These are phyloP conservation scores for Tuber borchii DNA, from an alignment of 495 filamentous ascomycete species.

Conservation along the genomic window DNA sequence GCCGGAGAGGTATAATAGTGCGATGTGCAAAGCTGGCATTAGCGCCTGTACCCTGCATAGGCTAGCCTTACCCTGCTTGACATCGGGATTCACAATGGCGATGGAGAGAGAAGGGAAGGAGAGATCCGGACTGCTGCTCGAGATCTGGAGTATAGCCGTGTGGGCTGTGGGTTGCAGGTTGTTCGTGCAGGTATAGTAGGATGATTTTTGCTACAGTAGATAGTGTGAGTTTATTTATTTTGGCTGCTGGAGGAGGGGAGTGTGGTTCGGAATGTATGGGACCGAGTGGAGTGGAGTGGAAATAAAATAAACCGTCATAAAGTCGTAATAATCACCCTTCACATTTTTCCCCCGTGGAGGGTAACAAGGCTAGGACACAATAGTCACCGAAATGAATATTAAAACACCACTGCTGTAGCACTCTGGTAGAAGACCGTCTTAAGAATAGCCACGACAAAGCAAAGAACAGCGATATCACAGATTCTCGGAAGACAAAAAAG, in stretches of 20 bases:
- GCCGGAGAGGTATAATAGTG: too few relatives aligned
- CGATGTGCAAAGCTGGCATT: too few relatives aligned
- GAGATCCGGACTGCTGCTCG: neutral
- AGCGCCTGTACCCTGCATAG: too few relatives aligned
- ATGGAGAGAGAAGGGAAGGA: neutral
- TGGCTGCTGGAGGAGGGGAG: neutral
- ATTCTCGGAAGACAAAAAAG: neutral
- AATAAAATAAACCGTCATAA: neutral
- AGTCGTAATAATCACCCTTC: slow-evolving; percentile 1
- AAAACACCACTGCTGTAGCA: neutral
- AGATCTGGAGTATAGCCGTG: neutral
- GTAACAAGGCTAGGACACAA: neutral
- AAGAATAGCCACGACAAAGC: neutral
- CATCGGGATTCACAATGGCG: neutral
- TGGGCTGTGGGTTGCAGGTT: neutral
- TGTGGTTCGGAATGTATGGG: neutral
- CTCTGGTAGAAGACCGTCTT: neutral
- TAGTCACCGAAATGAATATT: neutral
- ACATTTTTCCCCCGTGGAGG: neutral
- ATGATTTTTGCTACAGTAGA: neutral
- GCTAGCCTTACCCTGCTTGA: neutral
- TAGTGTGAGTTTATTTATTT: neutral
- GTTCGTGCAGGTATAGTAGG: neutral
- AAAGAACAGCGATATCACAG: neutral
- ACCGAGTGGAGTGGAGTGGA: neutral